Percentiles rank a stretch among this genome's conserved stretches.
Conservation (phyloP, 1,284 basidiomycete genomes). For the Microbotryum intermedium region DNA sequence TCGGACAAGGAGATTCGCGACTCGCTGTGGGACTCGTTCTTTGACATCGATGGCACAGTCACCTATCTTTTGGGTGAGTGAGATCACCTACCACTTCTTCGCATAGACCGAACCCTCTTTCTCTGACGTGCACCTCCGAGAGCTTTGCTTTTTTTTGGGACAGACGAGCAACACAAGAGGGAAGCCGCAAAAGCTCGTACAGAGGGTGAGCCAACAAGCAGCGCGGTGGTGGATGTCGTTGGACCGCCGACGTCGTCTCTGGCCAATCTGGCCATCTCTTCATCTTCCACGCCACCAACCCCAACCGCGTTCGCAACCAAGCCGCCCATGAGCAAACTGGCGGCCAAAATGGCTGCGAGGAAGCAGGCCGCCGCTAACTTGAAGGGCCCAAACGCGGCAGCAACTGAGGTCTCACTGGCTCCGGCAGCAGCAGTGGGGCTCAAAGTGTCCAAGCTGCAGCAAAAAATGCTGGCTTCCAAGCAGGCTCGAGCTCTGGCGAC, state of each 20-base stretch:
- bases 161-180: slow-evolving; percentile 31
- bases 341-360: slow-evolving; percentile 21
- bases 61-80: slow-evolving; percentile 51
- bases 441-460: slow-evolving; percentile 48
- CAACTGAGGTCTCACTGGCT: slow-evolving; percentile 51
- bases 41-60: slow-evolving; percentile 70
- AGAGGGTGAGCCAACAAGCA: slow-evolving; percentile 59
- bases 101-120: slow-evolving; percentile 25
- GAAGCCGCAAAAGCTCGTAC: slow-evolving; percentile 46
- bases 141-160: too few species aligned
- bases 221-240: background rate
- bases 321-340: slow-evolving; percentile 16
- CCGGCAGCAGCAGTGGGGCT: slow-evolving; percentile 39
- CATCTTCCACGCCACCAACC: slow-evolving; percentile 35
- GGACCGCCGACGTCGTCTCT: slow-evolving; percentile 4
- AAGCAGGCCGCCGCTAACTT: background rate
- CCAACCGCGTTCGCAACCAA: background rate
- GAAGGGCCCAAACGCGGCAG: slow-evolving; percentile 47
- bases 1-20: slow-evolving; percentile 69
- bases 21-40: slow-evolving; percentile 79
- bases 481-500: background rate
- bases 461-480: slow-evolving; percentile 40
- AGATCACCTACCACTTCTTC: background rate
- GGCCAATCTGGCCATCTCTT: background rate
- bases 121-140: too few species aligned